Evolutionary conservation across 2,329 filamentous ascomycete genomes (phyloP).

Genomic region (Cladosporium sp.): DNA sequence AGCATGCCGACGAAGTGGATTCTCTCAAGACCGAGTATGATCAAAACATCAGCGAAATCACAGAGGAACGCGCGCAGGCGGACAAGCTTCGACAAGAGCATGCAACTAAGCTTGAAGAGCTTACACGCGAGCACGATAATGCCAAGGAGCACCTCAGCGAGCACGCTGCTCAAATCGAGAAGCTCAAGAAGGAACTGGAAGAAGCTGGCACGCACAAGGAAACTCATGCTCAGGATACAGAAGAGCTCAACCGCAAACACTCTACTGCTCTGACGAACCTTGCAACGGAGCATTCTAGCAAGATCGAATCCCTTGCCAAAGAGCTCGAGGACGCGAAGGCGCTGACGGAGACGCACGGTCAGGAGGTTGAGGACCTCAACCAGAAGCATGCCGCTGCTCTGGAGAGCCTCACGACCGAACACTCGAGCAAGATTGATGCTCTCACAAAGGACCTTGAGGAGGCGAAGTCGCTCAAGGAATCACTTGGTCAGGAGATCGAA

Average conservation of each 20-base stretch:
- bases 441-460: conserved; percentile 19
- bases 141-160: background rate
- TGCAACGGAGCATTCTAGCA: conserved; percentile 1
- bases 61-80: background rate
- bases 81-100: background rate
- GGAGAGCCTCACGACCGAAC: background rate
- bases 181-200: conserved; percentile 15
- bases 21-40: conserved; percentile 11
- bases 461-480: conserved; percentile 12
- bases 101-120: background rate
- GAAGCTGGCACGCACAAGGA: conserved; percentile 19
- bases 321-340: conserved; percentile 19
- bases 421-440: conserved; percentile 13
- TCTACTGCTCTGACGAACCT: background rate
- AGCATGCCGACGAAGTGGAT: conserved; percentile 1
- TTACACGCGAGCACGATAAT: background rate
- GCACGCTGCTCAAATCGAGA: conserved; percentile 14
- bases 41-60: conserved; percentile 4
- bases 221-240: conserved; percentile 11
- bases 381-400: background rate
- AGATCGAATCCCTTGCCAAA: conserved; percentile 12
- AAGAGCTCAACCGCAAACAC: conserved; percentile 7
- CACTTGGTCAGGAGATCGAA: background rate
- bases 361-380: conserved; percentile 12
- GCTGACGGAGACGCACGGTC: conserved; percentile 14